phyloP scores from a whole-genome alignment of 2,329 filamentous ascomycete species.

The Graphilbum ipis-grandicollis region DNA sequence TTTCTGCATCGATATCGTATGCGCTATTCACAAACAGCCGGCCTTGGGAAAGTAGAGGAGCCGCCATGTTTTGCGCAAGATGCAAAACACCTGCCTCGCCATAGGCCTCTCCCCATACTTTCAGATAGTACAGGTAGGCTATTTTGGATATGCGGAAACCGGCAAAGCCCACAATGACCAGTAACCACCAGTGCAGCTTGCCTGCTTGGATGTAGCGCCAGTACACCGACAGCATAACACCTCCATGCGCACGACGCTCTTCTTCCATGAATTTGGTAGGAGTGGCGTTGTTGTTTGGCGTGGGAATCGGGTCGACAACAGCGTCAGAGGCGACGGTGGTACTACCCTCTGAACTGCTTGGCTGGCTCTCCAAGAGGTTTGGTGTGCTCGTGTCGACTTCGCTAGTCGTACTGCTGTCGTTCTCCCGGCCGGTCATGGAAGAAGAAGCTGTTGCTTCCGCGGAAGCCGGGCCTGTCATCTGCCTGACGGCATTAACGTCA shows the following conservation, averaged over 20 bases:
- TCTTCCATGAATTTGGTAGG: conserved; percentile 68
- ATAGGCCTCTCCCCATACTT: conserved; percentile 74
- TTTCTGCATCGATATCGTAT: not conserved
- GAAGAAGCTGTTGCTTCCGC: conserved; percentile 16
- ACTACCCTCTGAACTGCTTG: no score
- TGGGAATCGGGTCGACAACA: conserved; percentile 13
- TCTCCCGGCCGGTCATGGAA: conserved; percentile 15
- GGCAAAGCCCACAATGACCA: conserved; percentile 44
- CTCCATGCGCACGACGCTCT: conserved; percentile 55
- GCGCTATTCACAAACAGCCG: not conserved
- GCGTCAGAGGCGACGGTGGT: conserved; percentile 12
- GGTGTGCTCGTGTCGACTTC: conserved; percentile 14
- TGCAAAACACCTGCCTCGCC: conserved; percentile 5
- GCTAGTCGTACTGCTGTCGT: conserved; percentile 8
- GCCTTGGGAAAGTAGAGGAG: not conserved
- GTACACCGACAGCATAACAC: conserved; percentile 60
- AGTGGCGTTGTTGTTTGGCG: conserved; percentile 25
- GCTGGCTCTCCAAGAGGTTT: no score
- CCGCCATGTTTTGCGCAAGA: not conserved
- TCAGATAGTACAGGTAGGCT: conserved; percentile 62
- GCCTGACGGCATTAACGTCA: conserved; percentile 2
- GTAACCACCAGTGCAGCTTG: conserved; percentile 53
- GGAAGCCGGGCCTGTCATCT: conserved; percentile 14
- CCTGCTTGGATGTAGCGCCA: conserved; percentile 77
- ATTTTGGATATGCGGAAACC: conserved; percentile 48